Conservation (phyloP, 768 basidiomycete species). For the Amanita polypyramis region DNA sequence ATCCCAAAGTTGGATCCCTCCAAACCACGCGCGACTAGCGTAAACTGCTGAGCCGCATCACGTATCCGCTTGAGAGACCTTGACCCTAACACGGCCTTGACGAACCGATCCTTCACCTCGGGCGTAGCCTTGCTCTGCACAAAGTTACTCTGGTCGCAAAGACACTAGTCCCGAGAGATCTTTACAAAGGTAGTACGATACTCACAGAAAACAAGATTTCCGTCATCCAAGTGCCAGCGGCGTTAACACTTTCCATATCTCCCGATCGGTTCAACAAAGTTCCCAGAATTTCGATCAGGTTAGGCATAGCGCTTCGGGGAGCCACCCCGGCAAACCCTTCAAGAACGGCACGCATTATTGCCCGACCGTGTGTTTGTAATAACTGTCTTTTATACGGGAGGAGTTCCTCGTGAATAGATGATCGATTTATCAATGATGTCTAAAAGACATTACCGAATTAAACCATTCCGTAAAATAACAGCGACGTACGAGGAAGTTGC, state of each 20-base stretch:
- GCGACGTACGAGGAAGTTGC: slow-evolving; percentile 66
- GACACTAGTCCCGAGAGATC: neutral
- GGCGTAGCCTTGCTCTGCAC: slow-evolving; percentile 58
- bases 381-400: slow-evolving; percentile 32
- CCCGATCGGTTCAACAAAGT: slow-evolving; percentile 45
- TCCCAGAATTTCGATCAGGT: slow-evolving; percentile 75
- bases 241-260: slow-evolving; percentile 19
- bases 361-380: slow-evolving; percentile 44
- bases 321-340: slow-evolving; percentile 77
- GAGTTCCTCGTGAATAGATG: slow-evolving; percentile 53
- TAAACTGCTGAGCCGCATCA: slow-evolving; percentile 84
- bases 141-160: slow-evolving; percentile 50
- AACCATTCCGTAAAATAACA: neutral
- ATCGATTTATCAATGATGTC: slow-evolving; percentile 43
- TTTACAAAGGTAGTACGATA: neutral
- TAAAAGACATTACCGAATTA: neutral
- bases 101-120: slow-evolving; percentile 71
- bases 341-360: slow-evolving; percentile 64
- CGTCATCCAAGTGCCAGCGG: slow-evolving; percentile 55
- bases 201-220: slow-evolving; percentile 57
- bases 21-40: slow-evolving; percentile 72
- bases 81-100: slow-evolving; percentile 62
- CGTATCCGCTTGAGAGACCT: slow-evolving; percentile 61
- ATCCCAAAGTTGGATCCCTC: slow-evolving; percentile 84
- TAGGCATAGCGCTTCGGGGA: slow-evolving; percentile 73